Conservation (phyloP, 345 rosid genomes). For the Pistacia atlantica region DNA sequence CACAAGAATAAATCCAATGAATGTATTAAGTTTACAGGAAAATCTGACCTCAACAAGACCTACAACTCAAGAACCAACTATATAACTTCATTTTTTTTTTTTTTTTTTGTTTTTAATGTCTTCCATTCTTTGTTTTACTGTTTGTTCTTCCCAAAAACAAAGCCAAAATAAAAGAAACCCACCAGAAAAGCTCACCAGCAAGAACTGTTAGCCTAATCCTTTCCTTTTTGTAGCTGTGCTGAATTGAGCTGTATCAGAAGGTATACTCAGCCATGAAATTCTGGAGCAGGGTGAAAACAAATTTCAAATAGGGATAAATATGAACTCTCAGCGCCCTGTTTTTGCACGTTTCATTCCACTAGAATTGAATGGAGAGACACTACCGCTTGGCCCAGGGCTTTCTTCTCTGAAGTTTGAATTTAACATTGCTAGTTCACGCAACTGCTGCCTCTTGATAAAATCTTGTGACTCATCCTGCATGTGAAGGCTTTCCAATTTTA, state of each 20-base stretch:
- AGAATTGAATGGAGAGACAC: conserved; percentile 92
- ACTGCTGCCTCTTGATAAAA: conserved; percentile 90
- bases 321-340: conserved; percentile 64
- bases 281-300: conserved; percentile 28
- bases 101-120: conserved; percentile 14
- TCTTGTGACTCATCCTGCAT: conserved; percentile 96
- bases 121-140: conserved; percentile 23
- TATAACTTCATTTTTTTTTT: conserved; percentile 2
- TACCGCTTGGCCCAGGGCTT: conserved; percentile 95
- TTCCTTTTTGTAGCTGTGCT: conserved; percentile 31
- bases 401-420: conserved; percentile 95
- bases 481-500: background rate
- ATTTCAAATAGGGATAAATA: conserved; percentile 22
- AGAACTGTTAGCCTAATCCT: conserved; percentile 50
- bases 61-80: conserved; percentile 38
- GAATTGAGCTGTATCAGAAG: conserved; percentile 35
- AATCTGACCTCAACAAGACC: conserved; percentile 50
- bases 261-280: conserved; percentile 33
- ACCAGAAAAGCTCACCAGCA: conserved; percentile 47
- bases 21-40: conserved; percentile 42
- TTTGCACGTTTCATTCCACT: conserved; percentile 97
- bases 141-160: conserved; percentile 26
- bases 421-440: conserved; percentile 87
- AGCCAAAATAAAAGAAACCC: conserved; percentile 28
- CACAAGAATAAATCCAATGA: conserved; percentile 72